These are phyloP conservation scores for Fusarium redolens DNA, from an alignment of 2,329 filamentous ascomycete species.

Conservation along the genomic window DNA sequence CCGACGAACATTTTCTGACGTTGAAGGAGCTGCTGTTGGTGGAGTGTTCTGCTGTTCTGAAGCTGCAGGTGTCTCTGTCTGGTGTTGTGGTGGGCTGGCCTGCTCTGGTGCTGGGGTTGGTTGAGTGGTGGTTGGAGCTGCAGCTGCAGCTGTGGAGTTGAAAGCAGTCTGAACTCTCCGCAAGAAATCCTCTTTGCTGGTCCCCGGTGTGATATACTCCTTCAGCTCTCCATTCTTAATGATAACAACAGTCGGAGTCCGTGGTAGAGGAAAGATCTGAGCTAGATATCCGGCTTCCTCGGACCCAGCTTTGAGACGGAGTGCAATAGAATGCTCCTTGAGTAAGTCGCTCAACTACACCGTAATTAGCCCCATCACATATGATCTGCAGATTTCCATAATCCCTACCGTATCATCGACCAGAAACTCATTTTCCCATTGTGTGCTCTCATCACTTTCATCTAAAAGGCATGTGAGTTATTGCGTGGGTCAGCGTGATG, in stretches of 20 bases:
- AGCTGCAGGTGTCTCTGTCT: slow-evolving; percentile 31
- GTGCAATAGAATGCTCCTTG: slow-evolving; percentile 71
- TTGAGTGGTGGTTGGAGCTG: not conserved
- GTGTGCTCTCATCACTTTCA: slow-evolving; percentile 72
- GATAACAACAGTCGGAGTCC: slow-evolving; percentile 81
- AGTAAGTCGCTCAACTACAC: slow-evolving; percentile 67
- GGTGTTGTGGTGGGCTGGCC: slow-evolving; percentile 28
- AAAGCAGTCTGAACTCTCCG: slow-evolving; percentile 53
- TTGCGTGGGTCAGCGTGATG: slow-evolving; percentile 2
- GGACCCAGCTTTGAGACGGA: slow-evolving; percentile 78
- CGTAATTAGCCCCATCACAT: slow-evolving; percentile 19
- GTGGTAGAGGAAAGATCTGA: slow-evolving; percentile 83
- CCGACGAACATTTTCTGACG: slow-evolving; percentile 50
- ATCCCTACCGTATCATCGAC: slow-evolving; percentile 63
- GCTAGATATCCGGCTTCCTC: slow-evolving; percentile 84
- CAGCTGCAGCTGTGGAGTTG: slow-evolving; percentile 38
- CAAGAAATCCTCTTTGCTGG: slow-evolving; percentile 74
- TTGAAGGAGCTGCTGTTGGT: slow-evolving; percentile 37
- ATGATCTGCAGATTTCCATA: not conserved
- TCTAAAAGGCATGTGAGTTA: slow-evolving; percentile 32
- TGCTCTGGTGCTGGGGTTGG: slow-evolving; percentile 30
- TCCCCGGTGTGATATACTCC: slow-evolving; percentile 77
- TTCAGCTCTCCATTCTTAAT: slow-evolving; percentile 83
- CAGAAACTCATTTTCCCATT: slow-evolving; percentile 79
- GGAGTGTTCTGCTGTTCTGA: slow-evolving; percentile 33